These are phyloP conservation scores for Pleurotus salmoneostramineus DNA, from an alignment of 768 basidiomycete genomes.

Conservation along the genomic window DNA sequence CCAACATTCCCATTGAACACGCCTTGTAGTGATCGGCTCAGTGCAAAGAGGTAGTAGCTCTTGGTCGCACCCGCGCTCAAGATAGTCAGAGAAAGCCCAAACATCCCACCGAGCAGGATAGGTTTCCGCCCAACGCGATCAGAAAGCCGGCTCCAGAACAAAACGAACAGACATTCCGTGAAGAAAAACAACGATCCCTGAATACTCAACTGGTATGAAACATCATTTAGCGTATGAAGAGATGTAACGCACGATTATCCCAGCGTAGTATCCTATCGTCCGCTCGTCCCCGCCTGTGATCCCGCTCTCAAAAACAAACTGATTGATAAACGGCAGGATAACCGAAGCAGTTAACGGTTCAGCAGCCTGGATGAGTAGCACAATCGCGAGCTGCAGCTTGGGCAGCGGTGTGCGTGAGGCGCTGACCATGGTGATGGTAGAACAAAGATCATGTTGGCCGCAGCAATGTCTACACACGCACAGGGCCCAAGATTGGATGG, in stretches of 20 bases:
- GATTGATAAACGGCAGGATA: constrained; percentile 35
- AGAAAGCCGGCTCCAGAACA: constrained; percentile 51
- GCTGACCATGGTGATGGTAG: not conserved
- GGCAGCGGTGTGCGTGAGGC: constrained; percentile 22
- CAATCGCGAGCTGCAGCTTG: constrained; percentile 25
- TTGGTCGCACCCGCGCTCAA: constrained; percentile 46
- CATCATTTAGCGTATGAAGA: not conserved
- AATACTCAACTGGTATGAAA: not conserved
- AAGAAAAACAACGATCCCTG: constrained; percentile 53
- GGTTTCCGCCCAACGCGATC: constrained; percentile 49
- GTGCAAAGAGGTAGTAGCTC: constrained; percentile 36
- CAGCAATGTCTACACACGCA: no score
- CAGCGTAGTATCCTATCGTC: constrained; percentile 37
- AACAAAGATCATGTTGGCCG: no score
- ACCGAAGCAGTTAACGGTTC: constrained; percentile 34
- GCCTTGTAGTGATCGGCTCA: constrained; percentile 24
- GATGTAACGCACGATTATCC: constrained; percentile 26
- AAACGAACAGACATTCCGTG: constrained; percentile 40
- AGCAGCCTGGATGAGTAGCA: constrained; percentile 26
- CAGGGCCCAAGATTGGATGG: no score
- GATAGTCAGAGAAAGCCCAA: constrained; percentile 42
- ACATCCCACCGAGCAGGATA: constrained; percentile 39
- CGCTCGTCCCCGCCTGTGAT: constrained; percentile 32
- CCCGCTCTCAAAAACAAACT: constrained; percentile 30
- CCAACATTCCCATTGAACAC: not conserved